phyloP scores from a whole-genome alignment of 2,329 filamentous ascomycete species.

The Aspergillus neoniger region DNA sequence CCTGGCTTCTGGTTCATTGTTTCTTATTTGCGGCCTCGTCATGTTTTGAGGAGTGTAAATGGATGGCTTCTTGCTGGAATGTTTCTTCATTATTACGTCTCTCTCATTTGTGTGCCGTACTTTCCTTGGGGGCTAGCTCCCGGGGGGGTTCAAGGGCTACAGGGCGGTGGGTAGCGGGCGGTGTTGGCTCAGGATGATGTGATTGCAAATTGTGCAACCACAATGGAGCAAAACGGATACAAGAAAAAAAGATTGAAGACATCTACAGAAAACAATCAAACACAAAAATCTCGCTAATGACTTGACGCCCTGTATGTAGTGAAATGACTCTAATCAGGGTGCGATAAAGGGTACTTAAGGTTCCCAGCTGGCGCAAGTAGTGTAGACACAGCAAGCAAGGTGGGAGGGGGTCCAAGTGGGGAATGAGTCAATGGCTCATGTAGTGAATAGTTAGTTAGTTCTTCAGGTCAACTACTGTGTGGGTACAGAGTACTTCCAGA shows the following conservation, averaged over 20 bases:
- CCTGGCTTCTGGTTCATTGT: not conserved
- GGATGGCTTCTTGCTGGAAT: constrained; percentile 2
- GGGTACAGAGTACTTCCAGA: too few species aligned
- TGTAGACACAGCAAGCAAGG: too few species aligned
- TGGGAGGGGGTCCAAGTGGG: too few species aligned
- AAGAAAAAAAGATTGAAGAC: not conserved
- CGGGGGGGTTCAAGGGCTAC: not conserved
- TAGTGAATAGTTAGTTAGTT: too few species aligned
- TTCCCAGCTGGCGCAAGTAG: too few species aligned
- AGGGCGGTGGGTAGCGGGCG: not conserved
- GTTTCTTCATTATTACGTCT: not conserved
- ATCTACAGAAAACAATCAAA: not conserved
- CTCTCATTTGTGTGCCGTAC: not conserved
- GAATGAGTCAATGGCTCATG: too few species aligned
- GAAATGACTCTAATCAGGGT: not conserved
- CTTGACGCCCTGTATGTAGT: too few species aligned
- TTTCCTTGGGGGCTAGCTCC: not conserved
- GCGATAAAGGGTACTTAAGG: too few species aligned
- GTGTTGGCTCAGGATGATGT: not conserved
- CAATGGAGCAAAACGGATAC: not conserved
- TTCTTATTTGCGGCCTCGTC: not conserved
- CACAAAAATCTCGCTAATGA: not conserved
- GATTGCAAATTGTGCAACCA: not conserved
- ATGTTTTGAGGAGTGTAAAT: constrained; percentile 1
- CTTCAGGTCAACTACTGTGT: too few species aligned